Evolutionary conservation across 495 filamentous ascomycete species (phyloP).

Genomic region (Lichina pygmaea): DNA sequence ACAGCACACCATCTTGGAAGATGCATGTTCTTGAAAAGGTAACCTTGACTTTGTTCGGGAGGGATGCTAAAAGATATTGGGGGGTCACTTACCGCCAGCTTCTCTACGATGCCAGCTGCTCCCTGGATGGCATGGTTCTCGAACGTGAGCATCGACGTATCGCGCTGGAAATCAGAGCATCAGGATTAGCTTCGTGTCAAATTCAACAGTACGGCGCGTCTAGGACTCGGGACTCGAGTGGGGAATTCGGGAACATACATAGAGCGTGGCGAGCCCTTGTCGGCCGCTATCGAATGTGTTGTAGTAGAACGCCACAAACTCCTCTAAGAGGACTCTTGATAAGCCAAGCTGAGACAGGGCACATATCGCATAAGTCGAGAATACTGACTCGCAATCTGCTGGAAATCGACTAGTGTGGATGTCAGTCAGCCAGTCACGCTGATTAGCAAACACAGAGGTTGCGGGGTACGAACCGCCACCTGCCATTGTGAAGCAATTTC

Average conservation of each 20-base stretch:
- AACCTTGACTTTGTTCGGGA: neutral
- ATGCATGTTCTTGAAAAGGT: neutral
- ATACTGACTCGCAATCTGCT: neutral
- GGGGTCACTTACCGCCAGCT: slow-evolving; percentile 34
- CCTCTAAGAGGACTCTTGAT: slow-evolving; percentile 18
- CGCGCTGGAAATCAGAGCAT: slow-evolving; percentile 25
- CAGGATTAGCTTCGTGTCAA: neutral
- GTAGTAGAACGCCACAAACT: slow-evolving; percentile 82
- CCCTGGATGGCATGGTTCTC: slow-evolving; percentile 38
- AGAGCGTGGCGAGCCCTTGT: slow-evolving; percentile 33
- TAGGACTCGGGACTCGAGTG: slow-evolving; percentile 2
- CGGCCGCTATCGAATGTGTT: slow-evolving; percentile 51
- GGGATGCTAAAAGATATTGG: neutral
- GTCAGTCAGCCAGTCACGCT: too few species aligned
- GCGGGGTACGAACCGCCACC: too few species aligned
- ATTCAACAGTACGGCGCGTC: neutral
- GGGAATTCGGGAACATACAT: slow-evolving; percentile 26
- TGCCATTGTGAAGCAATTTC: too few species aligned
- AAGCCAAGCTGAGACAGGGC: neutral
- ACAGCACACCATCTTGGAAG: neutral
- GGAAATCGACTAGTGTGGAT: neutral
- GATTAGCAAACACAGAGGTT: too few species aligned
- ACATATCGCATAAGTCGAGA: neutral
- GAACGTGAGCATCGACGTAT: slow-evolving; percentile 81
- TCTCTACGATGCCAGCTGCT: slow-evolving; percentile 34